Conservation (phyloP, 75 land plant species). For the Sequoiadendron giganteum region DNA sequence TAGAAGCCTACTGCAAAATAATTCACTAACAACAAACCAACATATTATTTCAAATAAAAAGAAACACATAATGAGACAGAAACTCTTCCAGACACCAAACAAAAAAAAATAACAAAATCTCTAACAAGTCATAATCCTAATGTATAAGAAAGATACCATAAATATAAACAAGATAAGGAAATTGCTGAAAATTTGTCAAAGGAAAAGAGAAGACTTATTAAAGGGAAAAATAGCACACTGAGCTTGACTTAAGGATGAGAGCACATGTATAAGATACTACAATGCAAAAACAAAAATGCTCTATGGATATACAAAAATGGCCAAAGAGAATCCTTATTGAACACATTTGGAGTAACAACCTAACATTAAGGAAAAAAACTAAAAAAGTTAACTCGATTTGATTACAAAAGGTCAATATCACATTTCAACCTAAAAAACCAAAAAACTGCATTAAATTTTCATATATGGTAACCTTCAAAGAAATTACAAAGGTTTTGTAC, state of each 20-base stretch:
- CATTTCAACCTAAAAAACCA: neutral
- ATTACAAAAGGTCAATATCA: neutral
- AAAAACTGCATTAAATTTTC: neutral
- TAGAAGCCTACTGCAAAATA: too few relatives aligned
- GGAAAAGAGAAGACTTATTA: neutral
- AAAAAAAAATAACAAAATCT: neutral
- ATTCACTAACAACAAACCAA: too few relatives aligned
- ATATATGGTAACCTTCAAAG: constrained; percentile 9
- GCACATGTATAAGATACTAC: neutral
- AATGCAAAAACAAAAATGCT: neutral
- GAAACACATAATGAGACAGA: neutral
- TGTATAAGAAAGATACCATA: neutral
- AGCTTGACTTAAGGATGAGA: neutral
- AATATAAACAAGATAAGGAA: neutral
- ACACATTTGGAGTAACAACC: neutral
- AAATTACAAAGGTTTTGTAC: constrained; percentile 19
- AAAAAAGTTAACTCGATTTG: neutral
- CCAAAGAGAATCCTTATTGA: neutral
- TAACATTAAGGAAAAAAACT: neutral
- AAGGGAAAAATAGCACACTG: neutral
- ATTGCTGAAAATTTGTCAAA: neutral
- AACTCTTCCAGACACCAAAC: neutral
- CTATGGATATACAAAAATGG: neutral
- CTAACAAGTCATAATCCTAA: neutral
- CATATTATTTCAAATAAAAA: neutral